Evolutionary conservation across 768 basidiomycete genomes (phyloP).

Genomic region (Tephrocybe sp.): DNA sequence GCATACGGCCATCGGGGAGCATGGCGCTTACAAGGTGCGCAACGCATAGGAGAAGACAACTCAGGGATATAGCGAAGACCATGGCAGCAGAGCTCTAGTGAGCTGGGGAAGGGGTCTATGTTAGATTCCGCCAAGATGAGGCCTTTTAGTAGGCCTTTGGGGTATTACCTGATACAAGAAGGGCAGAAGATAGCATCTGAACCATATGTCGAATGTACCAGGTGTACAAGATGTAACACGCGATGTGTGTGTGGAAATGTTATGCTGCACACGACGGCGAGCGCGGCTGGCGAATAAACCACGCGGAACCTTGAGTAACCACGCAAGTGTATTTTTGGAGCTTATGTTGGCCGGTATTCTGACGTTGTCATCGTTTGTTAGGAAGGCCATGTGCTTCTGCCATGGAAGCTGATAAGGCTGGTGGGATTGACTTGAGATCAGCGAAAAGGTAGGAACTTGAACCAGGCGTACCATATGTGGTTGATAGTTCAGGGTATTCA

Average conservation of each 20-base stretch:
- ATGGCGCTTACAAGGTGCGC: conserved; percentile 19
- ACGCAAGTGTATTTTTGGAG: background rate
- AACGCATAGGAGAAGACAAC: conserved; percentile 9
- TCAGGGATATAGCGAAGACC: background rate
- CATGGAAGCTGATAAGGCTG: no score
- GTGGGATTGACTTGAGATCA: no score
- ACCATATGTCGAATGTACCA: background rate
- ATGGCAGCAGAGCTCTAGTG: background rate
- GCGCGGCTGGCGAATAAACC: background rate
- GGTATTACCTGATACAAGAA: background rate
- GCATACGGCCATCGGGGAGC: conserved; percentile 34
- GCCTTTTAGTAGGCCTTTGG: no score
- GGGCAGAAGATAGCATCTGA: background rate
- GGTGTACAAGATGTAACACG: background rate
- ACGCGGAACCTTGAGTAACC: background rate
- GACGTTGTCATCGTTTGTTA: background rate
- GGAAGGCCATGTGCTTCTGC: no score
- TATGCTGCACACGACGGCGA: background rate
- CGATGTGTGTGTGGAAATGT: background rate
- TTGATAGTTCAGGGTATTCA: no score
- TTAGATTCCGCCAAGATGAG: background rate
- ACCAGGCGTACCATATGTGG: no score
- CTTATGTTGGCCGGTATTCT: background rate
- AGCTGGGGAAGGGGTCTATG: no score
- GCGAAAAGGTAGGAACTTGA: no score